Percentiles rank a stretch among this genome's conserved stretches.
Conservation (phyloP, 345 rosid species). For the Psidium friedrichsthalianum region DNA sequence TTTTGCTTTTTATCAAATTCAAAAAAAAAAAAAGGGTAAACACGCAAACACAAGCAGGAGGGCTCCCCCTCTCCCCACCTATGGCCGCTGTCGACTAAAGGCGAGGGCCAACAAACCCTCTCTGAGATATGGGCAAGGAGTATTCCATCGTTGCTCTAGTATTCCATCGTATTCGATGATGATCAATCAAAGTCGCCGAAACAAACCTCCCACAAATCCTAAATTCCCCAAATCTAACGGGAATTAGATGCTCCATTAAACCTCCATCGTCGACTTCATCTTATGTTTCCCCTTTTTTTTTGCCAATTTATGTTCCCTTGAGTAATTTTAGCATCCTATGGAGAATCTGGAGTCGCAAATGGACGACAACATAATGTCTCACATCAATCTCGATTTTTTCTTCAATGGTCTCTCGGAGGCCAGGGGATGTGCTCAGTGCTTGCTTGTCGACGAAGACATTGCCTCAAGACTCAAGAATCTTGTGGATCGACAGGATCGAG, state of each 20-base stretch:
- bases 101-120: too few species aligned
- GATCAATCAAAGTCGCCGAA: background rate
- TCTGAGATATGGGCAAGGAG: too few species aligned
- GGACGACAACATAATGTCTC: constrained; percentile 12
- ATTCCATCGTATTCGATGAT: too few species aligned
- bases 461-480: constrained; percentile 16
- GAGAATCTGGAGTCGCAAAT: background rate
- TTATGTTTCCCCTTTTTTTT: background rate
- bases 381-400: constrained; percentile 14
- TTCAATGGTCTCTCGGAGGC: constrained; percentile 9
- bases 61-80: too few species aligned
- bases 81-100: too few species aligned
- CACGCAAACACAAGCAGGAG: too few species aligned
- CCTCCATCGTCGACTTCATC: background rate
- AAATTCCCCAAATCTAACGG: background rate
- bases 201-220: background rate
- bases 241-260: background rate
- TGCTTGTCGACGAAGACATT: background rate
- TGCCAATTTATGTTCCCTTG: fast-evolving
- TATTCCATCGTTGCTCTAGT: background rate
- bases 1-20: too few species aligned
- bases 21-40: too few species aligned
- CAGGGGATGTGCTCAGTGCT: background rate
- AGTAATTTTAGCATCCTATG: background rate
- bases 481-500: constrained; percentile 37